A percentile compares a stretch with the other conserved stretches of the same genome.
These are phyloP conservation scores for Chrysosporium keratinophilum DNA, from an alignment of 2,329 filamentous ascomycete genomes.

Conservation along the genomic window DNA sequence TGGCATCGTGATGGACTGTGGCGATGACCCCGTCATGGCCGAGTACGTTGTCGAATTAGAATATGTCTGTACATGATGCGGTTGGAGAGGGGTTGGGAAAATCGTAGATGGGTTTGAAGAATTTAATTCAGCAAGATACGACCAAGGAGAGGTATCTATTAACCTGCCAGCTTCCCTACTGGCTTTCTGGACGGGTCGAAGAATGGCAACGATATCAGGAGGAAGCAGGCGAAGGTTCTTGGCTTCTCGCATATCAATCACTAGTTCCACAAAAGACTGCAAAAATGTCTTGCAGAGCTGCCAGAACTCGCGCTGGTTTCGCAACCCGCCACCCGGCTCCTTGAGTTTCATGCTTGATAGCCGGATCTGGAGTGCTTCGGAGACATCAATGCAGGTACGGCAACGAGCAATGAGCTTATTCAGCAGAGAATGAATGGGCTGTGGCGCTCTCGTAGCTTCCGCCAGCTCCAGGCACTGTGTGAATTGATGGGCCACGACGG, in stretches of 20 bases:
- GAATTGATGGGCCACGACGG: conserved; percentile 59
- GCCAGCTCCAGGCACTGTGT: conserved; percentile 53
- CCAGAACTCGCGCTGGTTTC: conserved; percentile 51
- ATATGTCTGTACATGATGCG: conserved; percentile 15
- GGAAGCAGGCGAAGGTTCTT: conserved; percentile 42
- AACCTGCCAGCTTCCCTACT: conserved; percentile 69
- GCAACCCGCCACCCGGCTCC: conserved; percentile 61
- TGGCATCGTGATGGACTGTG: conserved; percentile 52
- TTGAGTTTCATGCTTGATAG: conserved; percentile 73
- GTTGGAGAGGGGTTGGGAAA: conserved; percentile 30
- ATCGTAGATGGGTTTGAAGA: conserved; percentile 25
- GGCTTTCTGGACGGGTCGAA: conserved; percentile 70
- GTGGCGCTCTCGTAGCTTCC: conserved; percentile 49
- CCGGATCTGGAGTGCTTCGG: conserved; percentile 60
- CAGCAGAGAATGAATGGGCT: conserved; percentile 56
- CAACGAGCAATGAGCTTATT: conserved; percentile 61
- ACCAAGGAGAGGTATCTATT: conserved; percentile 58
- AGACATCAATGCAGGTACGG: conserved; percentile 58
- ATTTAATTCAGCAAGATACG: conserved; percentile 42
- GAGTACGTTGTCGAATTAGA: conserved; percentile 17
- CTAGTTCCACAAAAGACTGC: conserved; percentile 40
- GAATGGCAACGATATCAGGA: conserved; percentile 58
- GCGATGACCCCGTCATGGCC: conserved; percentile 25
- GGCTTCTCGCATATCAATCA: conserved; percentile 39
- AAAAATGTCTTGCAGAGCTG: conserved; percentile 56